Base-by-base conservation (phyloP, 805 yeast genomes). In the Candida sithepensis region DNA sequence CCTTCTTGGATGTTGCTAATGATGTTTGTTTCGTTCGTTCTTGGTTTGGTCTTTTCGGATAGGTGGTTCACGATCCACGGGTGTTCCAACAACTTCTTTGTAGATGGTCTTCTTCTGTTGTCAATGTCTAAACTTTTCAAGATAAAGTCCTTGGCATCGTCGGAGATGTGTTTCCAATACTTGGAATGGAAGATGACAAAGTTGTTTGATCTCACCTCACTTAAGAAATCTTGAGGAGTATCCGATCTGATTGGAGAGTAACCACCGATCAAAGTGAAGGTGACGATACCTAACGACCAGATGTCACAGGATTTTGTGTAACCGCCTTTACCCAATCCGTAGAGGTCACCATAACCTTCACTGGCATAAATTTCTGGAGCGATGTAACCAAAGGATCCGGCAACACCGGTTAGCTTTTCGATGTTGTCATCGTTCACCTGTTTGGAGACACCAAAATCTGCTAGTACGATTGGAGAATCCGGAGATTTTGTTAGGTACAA, bases 371-470 rank as follows among this genome's bases (percentile, higher is more conserved):
- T 90, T 62, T 92, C 99, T 0, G 99, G 99, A 0, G 98, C 98
- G 30, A 96, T 97, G 65, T 92, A 92, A 1, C 99, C 98, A 67
- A 88, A 83, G 1, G 96, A 87, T 1, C 98, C 98, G 0, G 69
- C 69, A 36, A 64, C 60, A 21, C 68, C 68, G 1, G 66, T 61
- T 30, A 64, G 45, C 33, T 60, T 62, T 41, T 59, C 65, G 21
- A 42, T 30, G 14, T 48, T 26, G 16, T 48, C 45, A 2, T 49
- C 42, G 34, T 50, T 53, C 18, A 92, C 70, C 57, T 79, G 77
- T 65, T 88, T 88, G 30, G 98, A 97, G 52, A 92, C 94, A 43
- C 99, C 99, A 66, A 92, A 92, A 69, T 92, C 99, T 1, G 97
- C 97, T 53, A 92, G 72, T 10, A 91, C 97, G 32, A 92, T 74